Evolutionary conservation across 2,329 filamentous ascomycete genomes (phyloP), one percentile per base, ranked within the genome.

Genomic region (Penicillium sp.): DNA sequence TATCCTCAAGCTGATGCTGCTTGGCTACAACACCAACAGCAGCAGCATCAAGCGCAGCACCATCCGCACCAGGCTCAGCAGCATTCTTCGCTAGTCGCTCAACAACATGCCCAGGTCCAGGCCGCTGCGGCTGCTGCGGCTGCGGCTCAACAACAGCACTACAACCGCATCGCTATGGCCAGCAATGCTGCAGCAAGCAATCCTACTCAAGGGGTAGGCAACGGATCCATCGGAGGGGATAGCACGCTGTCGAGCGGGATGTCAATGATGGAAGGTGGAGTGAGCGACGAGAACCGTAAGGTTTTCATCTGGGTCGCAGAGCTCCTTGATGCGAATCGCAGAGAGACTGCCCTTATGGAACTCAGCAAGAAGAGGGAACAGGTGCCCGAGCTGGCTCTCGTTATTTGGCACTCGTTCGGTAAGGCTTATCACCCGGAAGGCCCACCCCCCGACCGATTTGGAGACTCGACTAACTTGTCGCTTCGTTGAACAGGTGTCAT

Each of bases 381-480:
- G 79, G 95, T 99, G 17, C 94, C 95, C 0, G 95, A 99, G 81
- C 84, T 99, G 63, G 95, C 95, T 51, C 83, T 99, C 71, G 97
- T 99, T 64, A 84, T 99, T 65, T 99, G 95, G 95, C 95, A 99
- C 79, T 98, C 94, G 3, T 98, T 97, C 74, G 95, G 94, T 96
- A 86, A 67, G 88, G 79, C 53, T 41, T 53, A 54, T 46, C 17
- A 26, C 31, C 60, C 31, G 2, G 7, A 26, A 31, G 19, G 11
- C 17, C 17, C 19, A 41, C 19, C 7, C 21, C 29, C 30, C 26
- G 19, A 11, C 30, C n/a, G 48, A 52, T 49, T 38, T 44, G 45
- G 45, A 41, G 35, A 41, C 5, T 41, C 11, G 21, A 56, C 63
- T 64, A 60, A 64, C 53, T 9, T 11, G 17, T 19, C 21, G 13